Conservation (phyloP, 192 early-diverging fungal species). For the Backusella sp. region DNA sequence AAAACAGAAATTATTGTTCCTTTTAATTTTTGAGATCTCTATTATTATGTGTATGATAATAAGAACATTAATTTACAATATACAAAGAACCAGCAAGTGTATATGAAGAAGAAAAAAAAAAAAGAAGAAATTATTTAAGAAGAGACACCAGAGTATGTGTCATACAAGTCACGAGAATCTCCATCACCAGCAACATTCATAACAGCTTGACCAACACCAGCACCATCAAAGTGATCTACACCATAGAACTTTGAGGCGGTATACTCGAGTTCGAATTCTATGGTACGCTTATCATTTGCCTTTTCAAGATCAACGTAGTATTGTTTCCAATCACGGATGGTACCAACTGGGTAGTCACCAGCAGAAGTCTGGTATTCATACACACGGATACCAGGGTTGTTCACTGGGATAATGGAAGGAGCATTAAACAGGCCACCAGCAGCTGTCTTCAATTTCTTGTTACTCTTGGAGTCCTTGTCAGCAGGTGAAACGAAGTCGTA, state of each 20-base stretch:
- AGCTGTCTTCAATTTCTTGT: constrained; percentile 3
- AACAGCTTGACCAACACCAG: constrained; percentile 13
- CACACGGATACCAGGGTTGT: constrained; percentile 39
- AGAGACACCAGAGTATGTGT: background rate
- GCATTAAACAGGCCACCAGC: constrained; percentile 32
- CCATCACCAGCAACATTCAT: background rate
- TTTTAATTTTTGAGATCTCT: background rate
- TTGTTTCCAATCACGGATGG: constrained; percentile 31
- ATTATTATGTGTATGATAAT: background rate
- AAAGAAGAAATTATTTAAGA: background rate
- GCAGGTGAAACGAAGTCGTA: background rate
- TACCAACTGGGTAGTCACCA: constrained; percentile 13
- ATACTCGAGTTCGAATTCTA: constrained; percentile 29
- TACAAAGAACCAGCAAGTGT: background rate
- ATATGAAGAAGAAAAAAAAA: background rate
- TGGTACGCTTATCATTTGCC: constrained; percentile 13
- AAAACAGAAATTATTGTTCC: too few relatives aligned
- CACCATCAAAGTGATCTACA: constrained; percentile 14
- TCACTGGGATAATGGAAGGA: constrained; percentile 38
- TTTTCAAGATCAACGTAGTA: constrained; percentile 25
- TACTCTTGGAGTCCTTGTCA: background rate
- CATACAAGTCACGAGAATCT: background rate
- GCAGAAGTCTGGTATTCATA: constrained; percentile 20
- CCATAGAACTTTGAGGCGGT: constrained; percentile 21
- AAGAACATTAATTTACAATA: background rate